Evolutionary conservation across 1,284 basidiomycete species (phyloP), one percentile per base, ranked within the genome.

Genomic region (Microbotryum intermedium): DNA sequence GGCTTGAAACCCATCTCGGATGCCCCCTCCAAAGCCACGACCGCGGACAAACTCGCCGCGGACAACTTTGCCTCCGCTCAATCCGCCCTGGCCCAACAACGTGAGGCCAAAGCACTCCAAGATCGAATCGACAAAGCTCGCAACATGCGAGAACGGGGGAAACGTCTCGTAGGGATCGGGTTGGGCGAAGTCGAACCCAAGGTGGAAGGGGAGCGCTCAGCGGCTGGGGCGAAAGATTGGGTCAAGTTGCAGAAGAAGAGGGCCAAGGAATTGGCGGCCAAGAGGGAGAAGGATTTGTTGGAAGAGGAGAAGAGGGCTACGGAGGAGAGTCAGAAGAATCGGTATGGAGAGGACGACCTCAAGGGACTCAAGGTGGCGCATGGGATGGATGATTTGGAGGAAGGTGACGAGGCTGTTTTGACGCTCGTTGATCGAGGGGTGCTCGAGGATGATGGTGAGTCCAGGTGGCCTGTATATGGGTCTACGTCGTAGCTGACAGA

Each of bases 371-470:
- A 94, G 80, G 95, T 99, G 72, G 86, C 83, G 76, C 95, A 99
- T 77, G 90, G 90, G 78, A 84, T 94, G 61, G 88, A 94, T 61
- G 87, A 82, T 63, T 81, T 97, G 75, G 86, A 86, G 61, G 90
- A 92, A 74, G 94, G 95, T 68, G 88, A 95, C 75, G 92, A 90
- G 68, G 84, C 86, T 64, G 89, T 98, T 77, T 84, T 99, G 67
- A 99, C 95, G 1, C 79, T 99, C 71, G 93, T 94, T 81, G 95
- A 99, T 74, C 87, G 85, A 70, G 84, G 88, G 43, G 87, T 99
- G 58, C 84, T 98, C 34, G 92, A 90, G 70, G 88, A 89, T 62
- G 92, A 95, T 80, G 90, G 90, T 85, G 70, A 61, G 78, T 66
- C n/a, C n/a, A n/a, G n/a, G n/a, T 16, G 26, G 21, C 26, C 42